Evolutionary conservation across 2,329 filamentous ascomycete genomes (phyloP).

Genomic region (Coleophoma cylindrospora): DNA sequence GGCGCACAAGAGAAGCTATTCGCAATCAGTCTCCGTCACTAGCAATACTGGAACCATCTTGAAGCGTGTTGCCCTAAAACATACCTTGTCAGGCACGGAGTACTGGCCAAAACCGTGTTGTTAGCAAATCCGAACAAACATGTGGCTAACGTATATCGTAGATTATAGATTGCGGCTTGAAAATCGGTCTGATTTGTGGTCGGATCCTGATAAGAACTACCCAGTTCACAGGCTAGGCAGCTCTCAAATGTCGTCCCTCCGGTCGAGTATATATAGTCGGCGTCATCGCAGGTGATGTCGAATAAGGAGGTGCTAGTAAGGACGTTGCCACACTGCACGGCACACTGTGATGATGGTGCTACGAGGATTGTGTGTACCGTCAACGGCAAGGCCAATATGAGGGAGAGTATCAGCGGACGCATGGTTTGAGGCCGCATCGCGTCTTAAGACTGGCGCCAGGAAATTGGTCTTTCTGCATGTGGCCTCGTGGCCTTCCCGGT

Average conservation of each 20-base stretch:
- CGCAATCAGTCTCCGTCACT: neutral
- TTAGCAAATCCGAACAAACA: conserved; percentile 48
- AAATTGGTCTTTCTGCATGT: neutral
- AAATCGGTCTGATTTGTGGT: conserved; percentile 43
- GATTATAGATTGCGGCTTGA: conserved; percentile 51
- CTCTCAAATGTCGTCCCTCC: conserved; percentile 14
- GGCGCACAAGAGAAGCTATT: conserved; percentile 46
- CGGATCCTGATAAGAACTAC: conserved; percentile 39
- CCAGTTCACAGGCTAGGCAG: conserved; percentile 23
- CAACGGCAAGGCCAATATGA: conserved; percentile 10
- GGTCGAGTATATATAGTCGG: conserved; percentile 6
- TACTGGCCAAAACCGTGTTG: conserved; percentile 34
- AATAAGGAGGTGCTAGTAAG: conserved; percentile 14
- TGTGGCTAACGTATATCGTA: conserved; percentile 49
- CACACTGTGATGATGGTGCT: conserved; percentile 18
- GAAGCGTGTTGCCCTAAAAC: conserved; percentile 2
- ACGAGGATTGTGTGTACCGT: conserved; percentile 13
- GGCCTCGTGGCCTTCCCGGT: too few relatives aligned
- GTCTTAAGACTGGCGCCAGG: neutral
- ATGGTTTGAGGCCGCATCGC: conserved; percentile 5
- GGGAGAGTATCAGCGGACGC: conserved; percentile 17
- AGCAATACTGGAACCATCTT: neutral
- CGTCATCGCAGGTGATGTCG: conserved; percentile 20
- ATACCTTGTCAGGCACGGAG: conserved; percentile 46
- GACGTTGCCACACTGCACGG: conserved; percentile 22